Evolutionary conservation across 495 filamentous ascomycete species (phyloP).

Genomic region (Aspergillus mulundensis): DNA sequence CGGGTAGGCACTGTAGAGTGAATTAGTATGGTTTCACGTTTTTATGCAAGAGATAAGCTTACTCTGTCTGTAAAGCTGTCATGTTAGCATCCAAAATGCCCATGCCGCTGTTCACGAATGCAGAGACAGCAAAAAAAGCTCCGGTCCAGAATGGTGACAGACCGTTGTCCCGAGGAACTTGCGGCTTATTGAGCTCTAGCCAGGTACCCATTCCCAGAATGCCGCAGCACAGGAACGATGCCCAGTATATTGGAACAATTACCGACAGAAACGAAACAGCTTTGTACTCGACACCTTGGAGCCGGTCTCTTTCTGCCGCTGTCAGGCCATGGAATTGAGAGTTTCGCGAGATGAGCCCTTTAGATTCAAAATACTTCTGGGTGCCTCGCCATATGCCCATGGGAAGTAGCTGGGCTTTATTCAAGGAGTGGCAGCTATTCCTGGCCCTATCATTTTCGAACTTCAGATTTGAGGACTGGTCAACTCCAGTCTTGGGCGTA

Average conservation of each 20-base stretch:
- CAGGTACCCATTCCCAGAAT: conserved; percentile 69
- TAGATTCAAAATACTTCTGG: conserved; percentile 39
- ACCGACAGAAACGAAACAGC: conserved; percentile 68
- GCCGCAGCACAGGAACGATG: conserved; percentile 68
- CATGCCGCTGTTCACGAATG: conserved; percentile 90
- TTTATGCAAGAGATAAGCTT: neutral
- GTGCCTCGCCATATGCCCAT: conserved; percentile 28
- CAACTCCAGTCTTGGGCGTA: neutral
- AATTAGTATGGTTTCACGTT: conserved; percentile 10
- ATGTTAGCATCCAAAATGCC: conserved; percentile 78
- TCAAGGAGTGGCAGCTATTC: conserved; percentile 16
- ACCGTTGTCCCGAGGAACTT: conserved; percentile 59
- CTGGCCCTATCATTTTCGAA: conserved; percentile 35
- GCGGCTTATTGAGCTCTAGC: conserved; percentile 56
- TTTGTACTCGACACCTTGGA: conserved; percentile 78
- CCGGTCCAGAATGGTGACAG: conserved; percentile 58
- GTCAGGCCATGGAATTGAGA: conserved; percentile 69
- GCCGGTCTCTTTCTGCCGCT: conserved; percentile 61
- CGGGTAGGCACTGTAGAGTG: conserved; percentile 48
- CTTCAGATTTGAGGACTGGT: conserved; percentile 23
- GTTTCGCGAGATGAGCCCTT: conserved; percentile 59
- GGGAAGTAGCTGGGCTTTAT: conserved; percentile 19
- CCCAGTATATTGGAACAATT: conserved; percentile 70
- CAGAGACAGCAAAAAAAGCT: conserved; percentile 52
- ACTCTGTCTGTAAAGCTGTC: conserved; percentile 45